A percentile compares a stretch with the other conserved stretches of the same genome.
These are phyloP conservation scores for Circinella minor DNA, from an alignment of 371 early-diverging fungal species.

Conservation along the genomic window DNA sequence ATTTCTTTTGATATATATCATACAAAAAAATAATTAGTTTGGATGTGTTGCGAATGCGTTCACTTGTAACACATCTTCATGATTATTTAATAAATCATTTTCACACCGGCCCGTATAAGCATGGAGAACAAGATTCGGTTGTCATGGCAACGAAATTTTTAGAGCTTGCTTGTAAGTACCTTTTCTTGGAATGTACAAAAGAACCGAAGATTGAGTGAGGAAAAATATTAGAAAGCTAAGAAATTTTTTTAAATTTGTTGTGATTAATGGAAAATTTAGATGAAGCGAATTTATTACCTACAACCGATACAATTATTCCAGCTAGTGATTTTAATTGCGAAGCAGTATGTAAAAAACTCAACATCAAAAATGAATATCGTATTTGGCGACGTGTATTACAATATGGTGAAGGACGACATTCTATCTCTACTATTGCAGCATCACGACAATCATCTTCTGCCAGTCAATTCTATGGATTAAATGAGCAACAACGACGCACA, in stretches of 20 bases:
- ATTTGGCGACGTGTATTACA: slow-evolving; percentile 62
- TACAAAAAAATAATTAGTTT: slow-evolving; percentile 15
- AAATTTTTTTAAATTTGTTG: too few species aligned
- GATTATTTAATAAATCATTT: slow-evolving; percentile 54
- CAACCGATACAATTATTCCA: slow-evolving; percentile 39
- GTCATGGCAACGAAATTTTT: slow-evolving; percentile 68
- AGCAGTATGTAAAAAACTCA: slow-evolving; percentile 61
- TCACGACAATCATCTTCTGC: slow-evolving; percentile 20
- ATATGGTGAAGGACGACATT: slow-evolving; percentile 49
- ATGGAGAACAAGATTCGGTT: slow-evolving; percentile 61
- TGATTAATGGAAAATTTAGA: slow-evolving; percentile 11
- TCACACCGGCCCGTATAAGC: slow-evolving; percentile 50
- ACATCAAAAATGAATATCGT: slow-evolving; percentile 82
- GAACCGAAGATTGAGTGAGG: too few species aligned
- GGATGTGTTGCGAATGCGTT: slow-evolving; percentile 26
- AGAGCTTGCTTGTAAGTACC: slow-evolving; percentile 54
- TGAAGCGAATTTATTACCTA: slow-evolving; percentile 27
- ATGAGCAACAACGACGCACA: slow-evolving; percentile 44
- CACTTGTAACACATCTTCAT: slow-evolving; percentile 31
- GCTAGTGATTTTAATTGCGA: slow-evolving; percentile 66
- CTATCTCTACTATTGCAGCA: slow-evolving; percentile 28
- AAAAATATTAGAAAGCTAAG: too few species aligned
- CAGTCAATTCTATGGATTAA: slow-evolving; percentile 24
- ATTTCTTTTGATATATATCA: not conserved
- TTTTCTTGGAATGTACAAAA: too few species aligned